phyloP scores from a whole-genome alignment of 2,329 filamentous ascomycete species.

The Plectosphaerella sp. region DNA sequence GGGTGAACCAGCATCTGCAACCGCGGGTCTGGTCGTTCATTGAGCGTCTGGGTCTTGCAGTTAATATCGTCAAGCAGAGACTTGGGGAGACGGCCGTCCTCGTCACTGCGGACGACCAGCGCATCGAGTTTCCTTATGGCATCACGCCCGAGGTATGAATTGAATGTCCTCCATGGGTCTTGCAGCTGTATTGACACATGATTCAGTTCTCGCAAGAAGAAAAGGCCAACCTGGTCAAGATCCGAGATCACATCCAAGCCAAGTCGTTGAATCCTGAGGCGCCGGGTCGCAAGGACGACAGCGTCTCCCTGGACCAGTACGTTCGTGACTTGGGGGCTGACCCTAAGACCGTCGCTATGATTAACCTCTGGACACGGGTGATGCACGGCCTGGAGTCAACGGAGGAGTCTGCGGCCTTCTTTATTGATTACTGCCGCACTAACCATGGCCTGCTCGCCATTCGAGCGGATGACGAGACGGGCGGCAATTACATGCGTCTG shows the following conservation, averaged over 20 bases:
- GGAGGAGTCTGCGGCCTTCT: conserved; percentile 28
- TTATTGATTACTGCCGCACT: conserved; percentile 31
- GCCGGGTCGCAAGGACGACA: conserved; percentile 21
- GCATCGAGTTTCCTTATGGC: conserved; percentile 25
- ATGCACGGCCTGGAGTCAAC: conserved; percentile 32
- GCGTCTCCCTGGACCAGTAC: conserved; percentile 27
- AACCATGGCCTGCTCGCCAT: conserved; percentile 27
- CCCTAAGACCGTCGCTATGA: conserved; percentile 24
- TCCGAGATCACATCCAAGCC: conserved; percentile 29
- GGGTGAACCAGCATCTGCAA: conserved; percentile 22
- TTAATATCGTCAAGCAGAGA: conserved; percentile 21
- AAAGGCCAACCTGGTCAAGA: conserved; percentile 24
- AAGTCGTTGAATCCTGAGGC: conserved; percentile 19
- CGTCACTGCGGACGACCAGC: conserved; percentile 17
- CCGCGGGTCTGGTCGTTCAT: neutral
- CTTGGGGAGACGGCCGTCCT: conserved; percentile 23
- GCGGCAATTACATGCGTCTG: conserved; percentile 23
- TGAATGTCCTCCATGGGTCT: too few relatives aligned
- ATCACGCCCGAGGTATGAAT: conserved; percentile 21
- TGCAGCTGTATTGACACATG: neutral
- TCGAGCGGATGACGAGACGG: conserved; percentile 27
- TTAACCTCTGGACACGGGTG: conserved; percentile 29
- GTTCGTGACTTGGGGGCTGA: conserved; percentile 24
- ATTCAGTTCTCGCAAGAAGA: conserved; percentile 22
- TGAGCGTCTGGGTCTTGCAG: conserved; percentile 17